Conservation (phyloP, 106 monocot genomes). For the Phalaenopsis aphrodite region DNA sequence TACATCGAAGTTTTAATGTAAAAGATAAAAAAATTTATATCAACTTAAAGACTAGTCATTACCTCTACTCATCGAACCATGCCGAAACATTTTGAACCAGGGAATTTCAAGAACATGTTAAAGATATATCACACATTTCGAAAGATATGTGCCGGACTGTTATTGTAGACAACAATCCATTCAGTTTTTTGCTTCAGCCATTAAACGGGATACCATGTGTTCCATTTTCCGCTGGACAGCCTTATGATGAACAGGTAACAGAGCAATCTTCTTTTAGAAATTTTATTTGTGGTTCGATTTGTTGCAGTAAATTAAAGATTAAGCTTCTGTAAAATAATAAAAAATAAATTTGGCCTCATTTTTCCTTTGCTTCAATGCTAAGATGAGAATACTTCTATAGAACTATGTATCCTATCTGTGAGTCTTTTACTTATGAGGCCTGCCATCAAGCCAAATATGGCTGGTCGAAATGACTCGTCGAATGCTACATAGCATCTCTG, state of each 20-base stretch:
- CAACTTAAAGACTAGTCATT: too few relatives aligned
- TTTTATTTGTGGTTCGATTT: neutral
- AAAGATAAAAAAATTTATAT: neutral
- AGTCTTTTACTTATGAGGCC: too few relatives aligned
- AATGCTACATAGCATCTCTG: neutral
- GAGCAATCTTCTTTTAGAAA: neutral
- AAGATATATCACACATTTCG: slow-evolving; percentile 38
- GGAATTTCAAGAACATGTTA: slow-evolving; percentile 46
- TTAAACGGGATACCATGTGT: slow-evolving; percentile 72
- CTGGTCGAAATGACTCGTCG: neutral
- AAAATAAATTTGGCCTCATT: too few relatives aligned
- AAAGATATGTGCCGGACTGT: slow-evolving; percentile 36
- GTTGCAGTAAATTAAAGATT: neutral
- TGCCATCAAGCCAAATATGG: too few relatives aligned
- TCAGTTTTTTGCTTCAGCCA: slow-evolving; percentile 72
- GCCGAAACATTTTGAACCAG: slow-evolving; percentile 13
- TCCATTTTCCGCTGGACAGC: slow-evolving; percentile 68
- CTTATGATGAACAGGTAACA: slow-evolving; percentile 63
- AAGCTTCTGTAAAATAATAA: neutral
- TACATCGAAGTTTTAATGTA: neutral
- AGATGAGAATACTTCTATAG: neutral
- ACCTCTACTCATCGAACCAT: neutral
- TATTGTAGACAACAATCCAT: slow-evolving; percentile 72
- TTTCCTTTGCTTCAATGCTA: neutral
- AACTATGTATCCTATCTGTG: neutral